phyloP scores from a whole-genome alignment of 805 yeast genomes.

The Ogataea chonburiensis region DNA sequence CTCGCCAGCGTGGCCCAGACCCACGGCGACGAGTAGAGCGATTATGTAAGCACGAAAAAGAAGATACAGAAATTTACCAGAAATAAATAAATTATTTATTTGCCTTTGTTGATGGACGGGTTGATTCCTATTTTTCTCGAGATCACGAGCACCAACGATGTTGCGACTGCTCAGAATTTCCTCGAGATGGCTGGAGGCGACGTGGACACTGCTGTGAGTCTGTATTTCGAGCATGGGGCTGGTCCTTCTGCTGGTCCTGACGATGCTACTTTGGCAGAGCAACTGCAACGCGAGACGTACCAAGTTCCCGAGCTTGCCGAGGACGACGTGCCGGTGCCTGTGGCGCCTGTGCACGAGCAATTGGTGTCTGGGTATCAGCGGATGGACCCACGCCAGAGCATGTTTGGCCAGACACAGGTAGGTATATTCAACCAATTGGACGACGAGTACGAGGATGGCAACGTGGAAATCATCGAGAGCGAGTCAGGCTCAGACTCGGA shows the following conservation, averaged over 20 bases:
- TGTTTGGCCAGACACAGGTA: constrained; percentile 47
- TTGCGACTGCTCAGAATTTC: constrained; percentile 68
- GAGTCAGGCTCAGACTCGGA: constrained; percentile 39
- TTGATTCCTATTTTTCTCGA: constrained; percentile 73
- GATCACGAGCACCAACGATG: constrained; percentile 73
- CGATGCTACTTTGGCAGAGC: constrained; percentile 55
- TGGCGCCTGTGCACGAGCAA: constrained; percentile 76
- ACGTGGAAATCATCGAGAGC: constrained; percentile 5
- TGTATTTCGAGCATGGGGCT: constrained; percentile 70
- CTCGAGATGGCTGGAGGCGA: constrained; percentile 75
- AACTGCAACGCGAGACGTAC: constrained; percentile 65
- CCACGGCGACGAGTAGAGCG: constrained; percentile 4
- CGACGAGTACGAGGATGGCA: constrained; percentile 31
- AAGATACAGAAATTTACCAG: background rate
- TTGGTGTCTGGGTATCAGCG: constrained; percentile 28
- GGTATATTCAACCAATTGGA: constrained; percentile 60
- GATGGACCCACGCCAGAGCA: constrained; percentile 35
- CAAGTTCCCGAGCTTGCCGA: constrained; percentile 35
- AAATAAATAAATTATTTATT: constrained; percentile 1
- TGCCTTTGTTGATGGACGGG: constrained; percentile 34
- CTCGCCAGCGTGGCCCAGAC: constrained; percentile 16
- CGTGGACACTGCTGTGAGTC: constrained; percentile 78
- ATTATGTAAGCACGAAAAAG: constrained; percentile 4
- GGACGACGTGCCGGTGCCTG: constrained; percentile 70
- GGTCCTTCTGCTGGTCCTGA: constrained; percentile 27